Base-by-base conservation (phyloP, 805 yeast species). In the Teunomyces barrocoloradensis region DNA sequence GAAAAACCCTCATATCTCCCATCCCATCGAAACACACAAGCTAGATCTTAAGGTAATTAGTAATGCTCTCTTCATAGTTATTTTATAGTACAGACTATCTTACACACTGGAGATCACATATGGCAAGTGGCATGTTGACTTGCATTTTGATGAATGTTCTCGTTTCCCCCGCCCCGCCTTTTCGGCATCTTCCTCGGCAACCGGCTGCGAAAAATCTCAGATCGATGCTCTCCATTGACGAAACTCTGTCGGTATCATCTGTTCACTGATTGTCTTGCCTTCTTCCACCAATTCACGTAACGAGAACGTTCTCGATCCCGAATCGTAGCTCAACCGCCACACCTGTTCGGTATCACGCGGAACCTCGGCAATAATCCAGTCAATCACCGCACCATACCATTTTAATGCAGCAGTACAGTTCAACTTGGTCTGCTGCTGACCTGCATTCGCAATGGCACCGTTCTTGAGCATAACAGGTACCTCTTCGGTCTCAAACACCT, bases 331-430 rank as follows among this genome's bases (percentile, higher is more conserved):
- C 50, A 83, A 66, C 47, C 76, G 70, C 73, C 78, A 81, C 1
- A 80, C 77, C 18, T 68, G 63, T 49, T 82, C 81, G 43, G 61
- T 68, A 37, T 79, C 79, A 25, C 73, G 69, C 10, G 88, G 85
- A 15, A 73, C 52, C 41, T 54, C 59, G 18, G 74, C 75, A 36
- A 71, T 71, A 29, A 92, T 61, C 96, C 96, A 90, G 48, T 87
- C 89, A 45, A 89, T 71, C 15, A 85, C 77, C 0, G 94, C 90
- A 3, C 92, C 92, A 64, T 89, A 87, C 82, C 95, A 94, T 57
- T 84, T 87, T 43, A 92, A 72, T 6, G 92, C 83, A 46, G 84
- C 89, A 65, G 83, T 79, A 54, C 96, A 92, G 58, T 81, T 82
- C 64, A 88, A 81, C 44, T 73, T 76, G 50, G 48, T 52, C 57